Conservation (phyloP, 495 filamentous ascomycete genomes). For the Penicillium pulvis region DNA sequence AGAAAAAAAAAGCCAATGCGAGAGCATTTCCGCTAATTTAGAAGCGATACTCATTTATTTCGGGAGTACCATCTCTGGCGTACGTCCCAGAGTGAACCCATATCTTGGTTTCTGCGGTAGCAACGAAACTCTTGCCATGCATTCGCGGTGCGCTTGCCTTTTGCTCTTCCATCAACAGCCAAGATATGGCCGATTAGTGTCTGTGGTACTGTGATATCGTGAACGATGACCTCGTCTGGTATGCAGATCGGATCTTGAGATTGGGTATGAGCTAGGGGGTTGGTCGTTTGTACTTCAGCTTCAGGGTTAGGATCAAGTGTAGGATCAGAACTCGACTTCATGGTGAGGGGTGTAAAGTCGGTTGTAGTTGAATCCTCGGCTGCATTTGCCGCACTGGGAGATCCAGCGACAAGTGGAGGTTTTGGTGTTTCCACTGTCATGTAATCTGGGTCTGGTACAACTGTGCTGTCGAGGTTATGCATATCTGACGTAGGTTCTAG, state of each 20-base stretch:
- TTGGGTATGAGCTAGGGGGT: neutral
- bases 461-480: neutral
- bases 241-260: neutral
- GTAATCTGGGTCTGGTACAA: neutral
- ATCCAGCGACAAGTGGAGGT: neutral
- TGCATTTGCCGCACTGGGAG: neutral
- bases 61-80: conserved; percentile 46
- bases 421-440: neutral
- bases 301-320: neutral
- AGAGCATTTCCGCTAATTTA: neutral
- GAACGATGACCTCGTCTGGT: conserved; percentile 20
- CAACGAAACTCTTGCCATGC: conserved; percentile 55
- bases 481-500: neutral
- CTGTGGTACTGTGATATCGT: conserved; percentile 32
- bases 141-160: conserved; percentile 43
- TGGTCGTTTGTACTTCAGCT: neutral
- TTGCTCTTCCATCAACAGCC: conserved; percentile 39
- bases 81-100: conserved; percentile 57
- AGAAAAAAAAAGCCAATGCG: neutral
- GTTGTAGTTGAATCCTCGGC: neutral
- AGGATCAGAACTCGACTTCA: neutral
- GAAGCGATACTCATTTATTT: conserved; percentile 5
- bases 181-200: conserved; percentile 42
- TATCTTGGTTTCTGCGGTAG: conserved; percentile 56
- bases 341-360: neutral